Base-by-base conservation (phyloP, 495 filamentous ascomycete genomes). In the Penicillium mononematosum region DNA sequence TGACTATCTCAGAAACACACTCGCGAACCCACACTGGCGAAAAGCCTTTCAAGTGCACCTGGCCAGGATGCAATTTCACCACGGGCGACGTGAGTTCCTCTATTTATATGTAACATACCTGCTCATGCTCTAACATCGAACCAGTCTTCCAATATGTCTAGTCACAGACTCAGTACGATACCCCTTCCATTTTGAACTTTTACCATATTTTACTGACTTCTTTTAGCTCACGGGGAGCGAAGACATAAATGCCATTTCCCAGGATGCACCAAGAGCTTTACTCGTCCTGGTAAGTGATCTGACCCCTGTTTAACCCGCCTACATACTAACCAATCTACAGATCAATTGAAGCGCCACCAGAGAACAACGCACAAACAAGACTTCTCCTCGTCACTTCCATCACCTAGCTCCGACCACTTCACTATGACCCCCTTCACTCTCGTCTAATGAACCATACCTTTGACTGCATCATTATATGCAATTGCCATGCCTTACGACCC, bases 91-190 rank as follows among this genome's bases (percentile, higher is more conserved):
- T 78, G 63, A 68, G 75, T 66, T 51, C 20, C 17, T 34, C 17
- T 43, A 7, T 27, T n/a, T 52, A 11, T 4, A 7, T 39, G 2
- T 9, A 1, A 4, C n/a, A 20, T 48, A 14, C 29, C 4, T 2
- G 16, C 16, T 9, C n/a, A 11, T 27, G 2, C 32, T 25, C 60
- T 63, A 32, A 60, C 49, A 17, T 53, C 5, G 19, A 7, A 14
- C 5, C 45, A 78, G 75, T 79, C 76, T 27, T 79, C 76, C 10
- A 79, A 79, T 45, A 79, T 79, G 76, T 79, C 76, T 2, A 79
- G 76, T 31, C 76, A 79, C 45, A 66, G 74, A 58, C 62, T 79
- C 17, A 79, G 72, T 75, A 73, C 31, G 70, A 59, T 55, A 12
- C 12, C 5, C n/a, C 17, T 22, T 49, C 8, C 31, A 29, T n/a